Evolutionary conservation across 2,329 filamentous ascomycete species (phyloP).

Genomic region (Xylariaceae sp.): DNA sequence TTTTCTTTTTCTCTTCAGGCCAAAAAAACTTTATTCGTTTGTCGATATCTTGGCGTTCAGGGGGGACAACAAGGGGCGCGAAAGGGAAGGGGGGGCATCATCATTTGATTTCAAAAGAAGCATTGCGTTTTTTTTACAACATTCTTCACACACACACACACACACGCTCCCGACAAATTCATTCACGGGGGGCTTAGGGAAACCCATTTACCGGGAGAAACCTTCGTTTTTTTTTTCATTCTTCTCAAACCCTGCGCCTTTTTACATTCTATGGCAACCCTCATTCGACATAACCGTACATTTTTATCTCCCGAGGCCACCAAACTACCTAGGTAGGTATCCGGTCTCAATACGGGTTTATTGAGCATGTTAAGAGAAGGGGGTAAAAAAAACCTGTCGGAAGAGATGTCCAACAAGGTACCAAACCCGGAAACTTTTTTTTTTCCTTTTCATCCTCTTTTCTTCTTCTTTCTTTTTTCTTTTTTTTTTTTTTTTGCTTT

Average conservation of each 20-base stretch:
- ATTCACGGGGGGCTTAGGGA: no score
- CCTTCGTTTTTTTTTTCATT: no score
- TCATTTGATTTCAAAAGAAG: not conserved
- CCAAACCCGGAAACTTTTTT: not conserved
- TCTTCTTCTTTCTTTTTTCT: not conserved
- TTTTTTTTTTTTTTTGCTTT: not conserved
- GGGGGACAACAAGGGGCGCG: no score
- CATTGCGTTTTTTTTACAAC: slow-evolving; percentile 13
- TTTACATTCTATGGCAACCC: no score
- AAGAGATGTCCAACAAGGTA: not conserved
- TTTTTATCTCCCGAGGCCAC: not conserved
- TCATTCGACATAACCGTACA: not conserved
- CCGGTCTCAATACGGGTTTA: slow-evolving; percentile 1
- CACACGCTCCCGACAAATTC: no score
- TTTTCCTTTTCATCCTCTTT: not conserved
- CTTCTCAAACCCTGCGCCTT: no score
- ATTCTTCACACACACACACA: not conserved
- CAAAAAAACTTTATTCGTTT: not conserved
- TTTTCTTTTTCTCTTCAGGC: no score
- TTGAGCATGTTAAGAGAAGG: slow-evolving; percentile 3
- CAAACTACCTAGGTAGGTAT: not conserved
- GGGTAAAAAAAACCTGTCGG: not conserved
- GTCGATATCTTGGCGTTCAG: no score
- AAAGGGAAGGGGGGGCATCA: no score
- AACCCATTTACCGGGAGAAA: no score